phyloP scores from a whole-genome alignment of 2,329 filamentous ascomycete genomes.

The Fusarium proliferatum region DNA sequence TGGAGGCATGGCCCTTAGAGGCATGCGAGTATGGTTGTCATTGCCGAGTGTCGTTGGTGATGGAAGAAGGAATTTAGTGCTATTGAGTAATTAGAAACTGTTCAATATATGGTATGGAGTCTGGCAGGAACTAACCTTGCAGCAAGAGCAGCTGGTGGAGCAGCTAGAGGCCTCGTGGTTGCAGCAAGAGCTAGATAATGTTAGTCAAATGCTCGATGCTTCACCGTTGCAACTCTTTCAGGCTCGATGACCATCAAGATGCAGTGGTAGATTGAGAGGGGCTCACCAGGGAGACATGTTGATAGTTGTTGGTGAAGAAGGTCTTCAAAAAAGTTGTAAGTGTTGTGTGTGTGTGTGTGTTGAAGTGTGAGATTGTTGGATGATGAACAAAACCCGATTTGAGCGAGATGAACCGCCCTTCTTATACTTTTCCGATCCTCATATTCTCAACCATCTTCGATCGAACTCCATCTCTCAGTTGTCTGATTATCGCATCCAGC shows the following conservation, averaged over 20 bases:
- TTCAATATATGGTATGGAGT: accelerated
- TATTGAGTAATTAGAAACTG: slow-evolving; percentile 24
- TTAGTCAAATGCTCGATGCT: neutral
- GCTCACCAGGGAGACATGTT: slow-evolving; percentile 48
- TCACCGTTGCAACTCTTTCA: neutral
- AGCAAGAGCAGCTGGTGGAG: slow-evolving; percentile 41
- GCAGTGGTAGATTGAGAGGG: neutral
- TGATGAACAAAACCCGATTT: slow-evolving; percentile 34
- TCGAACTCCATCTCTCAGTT: slow-evolving; percentile 26
- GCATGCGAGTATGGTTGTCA: slow-evolving; percentile 9
- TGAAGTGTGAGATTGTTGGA: slow-evolving; percentile 40
- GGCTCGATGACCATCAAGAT: neutral
- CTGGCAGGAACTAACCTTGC: slow-evolving; percentile 29
- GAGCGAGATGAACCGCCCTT: slow-evolving; percentile 33
- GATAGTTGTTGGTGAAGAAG: slow-evolving; percentile 42
- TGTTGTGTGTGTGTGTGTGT: slow-evolving; percentile 23
- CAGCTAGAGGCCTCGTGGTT: slow-evolving; percentile 39
- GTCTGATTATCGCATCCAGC: slow-evolving; percentile 40
- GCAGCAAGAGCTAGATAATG: slow-evolving; percentile 36
- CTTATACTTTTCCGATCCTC: slow-evolving; percentile 39
- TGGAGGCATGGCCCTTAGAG: slow-evolving; percentile 22
- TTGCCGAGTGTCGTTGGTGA: slow-evolving; percentile 25
- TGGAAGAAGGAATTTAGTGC: slow-evolving; percentile 43
- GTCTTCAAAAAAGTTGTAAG: slow-evolving; percentile 40
- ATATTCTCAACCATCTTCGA: slow-evolving; percentile 5